Percentiles rank a stretch among this genome's conserved stretches.
Evolutionary conservation across 1,284 basidiomycete genomes (phyloP).

Genomic region (Cryptococcus sp.): DNA sequence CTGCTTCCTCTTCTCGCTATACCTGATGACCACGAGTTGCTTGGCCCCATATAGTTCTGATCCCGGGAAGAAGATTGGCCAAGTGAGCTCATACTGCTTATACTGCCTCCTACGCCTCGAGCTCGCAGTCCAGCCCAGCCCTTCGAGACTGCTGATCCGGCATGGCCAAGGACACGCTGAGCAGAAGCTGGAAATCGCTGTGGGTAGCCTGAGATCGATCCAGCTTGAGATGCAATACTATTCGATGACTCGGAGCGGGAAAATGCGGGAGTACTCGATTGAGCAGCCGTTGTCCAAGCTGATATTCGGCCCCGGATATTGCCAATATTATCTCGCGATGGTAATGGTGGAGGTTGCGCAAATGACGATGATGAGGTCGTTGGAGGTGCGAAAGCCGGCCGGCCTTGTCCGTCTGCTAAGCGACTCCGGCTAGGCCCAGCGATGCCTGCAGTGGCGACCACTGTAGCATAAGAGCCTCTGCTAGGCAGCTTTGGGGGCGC

Average conservation of each 20-base stretch:
- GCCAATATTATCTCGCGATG: slow-evolving; percentile 33
- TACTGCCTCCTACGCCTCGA: slow-evolving; percentile 43
- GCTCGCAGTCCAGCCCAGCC: slow-evolving; percentile 46
- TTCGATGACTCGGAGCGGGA: slow-evolving; percentile 39
- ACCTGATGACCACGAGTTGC: slow-evolving; percentile 25
- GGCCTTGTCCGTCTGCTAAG: slow-evolving; percentile 29
- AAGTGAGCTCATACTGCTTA: slow-evolving; percentile 32
- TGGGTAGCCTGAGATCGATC: slow-evolving; percentile 13
- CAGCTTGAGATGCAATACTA: slow-evolving; percentile 30
- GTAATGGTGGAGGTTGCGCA: slow-evolving; percentile 25
- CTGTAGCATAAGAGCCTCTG: slow-evolving; percentile 26
- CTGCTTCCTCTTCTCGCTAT: slow-evolving; percentile 18
- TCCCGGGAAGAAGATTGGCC: slow-evolving; percentile 15
- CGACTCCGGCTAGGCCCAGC: slow-evolving; percentile 25
- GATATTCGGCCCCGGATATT: slow-evolving; percentile 38
- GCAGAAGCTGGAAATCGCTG: slow-evolving; percentile 40
- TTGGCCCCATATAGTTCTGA: slow-evolving; percentile 12
- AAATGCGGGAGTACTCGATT: slow-evolving; percentile 23
- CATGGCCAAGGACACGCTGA: slow-evolving; percentile 39
- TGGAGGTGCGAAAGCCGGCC: slow-evolving; percentile 29
- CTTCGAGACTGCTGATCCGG: slow-evolving; percentile 46
- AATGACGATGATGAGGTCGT: slow-evolving; percentile 12
- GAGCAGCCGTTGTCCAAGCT: slow-evolving; percentile 39
- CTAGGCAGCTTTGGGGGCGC: slow-evolving; percentile 24
- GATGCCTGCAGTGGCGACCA: slow-evolving; percentile 18